phyloP scores from a whole-genome alignment of 2,329 filamentous ascomycete genomes.

The Mariannaea elegans region DNA sequence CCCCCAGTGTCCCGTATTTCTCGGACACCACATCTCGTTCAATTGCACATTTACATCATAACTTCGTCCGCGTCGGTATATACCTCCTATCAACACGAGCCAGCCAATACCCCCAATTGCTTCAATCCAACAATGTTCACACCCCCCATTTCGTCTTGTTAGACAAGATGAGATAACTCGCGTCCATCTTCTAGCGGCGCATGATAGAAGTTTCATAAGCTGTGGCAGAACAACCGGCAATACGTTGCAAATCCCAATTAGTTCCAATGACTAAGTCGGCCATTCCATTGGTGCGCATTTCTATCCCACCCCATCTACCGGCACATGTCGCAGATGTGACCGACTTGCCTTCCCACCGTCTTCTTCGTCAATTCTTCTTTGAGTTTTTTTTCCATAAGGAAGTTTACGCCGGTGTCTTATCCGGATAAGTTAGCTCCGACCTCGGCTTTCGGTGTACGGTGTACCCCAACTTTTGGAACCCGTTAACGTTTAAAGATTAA shows the following conservation, averaged over 20 bases:
- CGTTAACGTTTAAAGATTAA: constrained; percentile 26
- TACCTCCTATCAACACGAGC: neutral
- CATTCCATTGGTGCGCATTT: constrained; percentile 43
- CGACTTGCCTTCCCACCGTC: constrained; percentile 6
- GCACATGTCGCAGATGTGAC: constrained; percentile 27
- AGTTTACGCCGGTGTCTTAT: constrained; percentile 24
- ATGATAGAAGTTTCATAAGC: constrained; percentile 1
- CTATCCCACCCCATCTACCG: constrained; percentile 17
- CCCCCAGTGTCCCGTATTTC: constrained; percentile 2
- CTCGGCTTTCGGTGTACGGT: constrained; percentile 38
- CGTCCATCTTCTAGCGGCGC: constrained; percentile 17
- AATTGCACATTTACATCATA: neutral
- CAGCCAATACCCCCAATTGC: constrained; percentile 4
- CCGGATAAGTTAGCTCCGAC: constrained; percentile 34
- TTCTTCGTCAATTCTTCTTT: constrained; percentile 4
- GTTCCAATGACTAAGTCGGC: constrained; percentile 29
- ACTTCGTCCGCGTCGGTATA: constrained; percentile 2
- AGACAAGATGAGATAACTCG: constrained; percentile 16
- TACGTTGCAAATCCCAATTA: constrained; percentile 29
- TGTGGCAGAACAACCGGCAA: constrained; percentile 17
- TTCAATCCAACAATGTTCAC: neutral
- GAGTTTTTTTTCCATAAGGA: constrained; percentile 17
- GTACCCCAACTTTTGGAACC: constrained; percentile 15
- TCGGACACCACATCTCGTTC: constrained; percentile 1
- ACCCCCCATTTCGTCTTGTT: constrained; percentile 21